phyloP scores from a whole-genome alignment of 805 yeast genomes.

The Starmerella apicola region DNA sequence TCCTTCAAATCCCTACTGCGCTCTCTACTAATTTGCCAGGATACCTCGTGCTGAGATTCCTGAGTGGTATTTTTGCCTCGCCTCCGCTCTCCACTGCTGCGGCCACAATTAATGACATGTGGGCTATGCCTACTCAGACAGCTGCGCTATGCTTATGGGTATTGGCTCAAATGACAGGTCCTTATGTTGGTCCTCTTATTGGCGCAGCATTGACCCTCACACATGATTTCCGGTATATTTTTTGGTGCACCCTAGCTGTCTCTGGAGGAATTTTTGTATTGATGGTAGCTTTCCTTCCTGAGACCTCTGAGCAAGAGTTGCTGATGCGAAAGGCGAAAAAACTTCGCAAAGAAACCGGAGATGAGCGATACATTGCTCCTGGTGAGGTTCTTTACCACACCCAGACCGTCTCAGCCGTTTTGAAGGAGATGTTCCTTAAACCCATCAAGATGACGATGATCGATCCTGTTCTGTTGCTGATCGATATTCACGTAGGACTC shows the following conservation, averaged over 20 bases:
- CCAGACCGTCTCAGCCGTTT: constrained; percentile 1
- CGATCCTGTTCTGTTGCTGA: constrained; percentile 46
- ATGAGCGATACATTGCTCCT: constrained; percentile 7
- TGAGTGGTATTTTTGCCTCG: constrained; percentile 43
- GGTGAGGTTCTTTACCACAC: constrained; percentile 12
- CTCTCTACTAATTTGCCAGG: constrained; percentile 39
- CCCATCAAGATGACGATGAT: constrained; percentile 36
- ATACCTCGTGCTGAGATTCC: constrained; percentile 38
- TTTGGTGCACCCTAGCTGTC: constrained; percentile 37
- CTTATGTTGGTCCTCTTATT: constrained; percentile 43
- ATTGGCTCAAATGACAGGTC: constrained; percentile 42
- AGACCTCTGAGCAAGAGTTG: constrained; percentile 36
- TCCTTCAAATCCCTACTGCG: constrained; percentile 48
- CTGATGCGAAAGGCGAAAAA: constrained; percentile 37
- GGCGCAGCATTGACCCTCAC: constrained; percentile 40
- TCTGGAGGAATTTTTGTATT: constrained; percentile 30
- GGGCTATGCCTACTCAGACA: constrained; percentile 33
- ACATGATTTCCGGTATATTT: constrained; percentile 42
- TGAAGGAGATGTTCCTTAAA: constrained; percentile 17
- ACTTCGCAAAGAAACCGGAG: constrained; percentile 33
- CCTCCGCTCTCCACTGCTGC: constrained; percentile 50
- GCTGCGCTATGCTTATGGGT: constrained; percentile 41
- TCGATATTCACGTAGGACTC: constrained; percentile 40
- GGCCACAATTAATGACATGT: constrained; percentile 42
- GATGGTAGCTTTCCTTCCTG: constrained; percentile 35